A percentile compares a stretch with the other conserved stretches of the same genome.
Evolutionary conservation across 2,329 filamentous ascomycete genomes (phyloP).

Genomic region (Aureobasidium sp.): DNA sequence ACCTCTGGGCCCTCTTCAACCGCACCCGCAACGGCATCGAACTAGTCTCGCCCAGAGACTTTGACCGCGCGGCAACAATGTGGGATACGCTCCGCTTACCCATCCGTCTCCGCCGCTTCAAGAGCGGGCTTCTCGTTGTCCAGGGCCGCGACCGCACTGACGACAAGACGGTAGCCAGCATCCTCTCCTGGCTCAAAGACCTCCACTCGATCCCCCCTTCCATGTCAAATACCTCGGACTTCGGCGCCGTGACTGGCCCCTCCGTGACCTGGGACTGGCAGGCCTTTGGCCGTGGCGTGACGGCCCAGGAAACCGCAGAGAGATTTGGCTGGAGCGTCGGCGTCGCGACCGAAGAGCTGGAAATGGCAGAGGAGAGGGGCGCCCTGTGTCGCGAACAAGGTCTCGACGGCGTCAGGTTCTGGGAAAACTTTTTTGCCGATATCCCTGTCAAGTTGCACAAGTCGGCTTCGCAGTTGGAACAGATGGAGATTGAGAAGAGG

Average conservation of each 20-base stretch:
- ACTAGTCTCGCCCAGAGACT: constrained; percentile 83
- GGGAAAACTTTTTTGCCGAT: constrained; percentile 59
- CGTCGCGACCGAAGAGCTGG: constrained; percentile 87
- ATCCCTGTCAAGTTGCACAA: constrained; percentile 10
- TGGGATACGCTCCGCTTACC: constrained; percentile 87
- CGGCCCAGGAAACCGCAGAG: constrained; percentile 81
- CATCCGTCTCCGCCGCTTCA: constrained; percentile 80
- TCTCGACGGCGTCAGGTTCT: constrained; percentile 85
- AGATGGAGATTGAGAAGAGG: constrained; percentile 8
- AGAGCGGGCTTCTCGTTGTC: constrained; percentile 88
- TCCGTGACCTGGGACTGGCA: constrained; percentile 63
- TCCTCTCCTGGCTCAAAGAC: constrained; percentile 73
- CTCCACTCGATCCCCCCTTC: constrained; percentile 42
- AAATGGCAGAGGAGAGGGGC: constrained; percentile 93
- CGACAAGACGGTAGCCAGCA: constrained; percentile 72
- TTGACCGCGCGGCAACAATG: constrained; percentile 78
- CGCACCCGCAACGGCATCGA: constrained; percentile 88
- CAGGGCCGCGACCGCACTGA: constrained; percentile 84
- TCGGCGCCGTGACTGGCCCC: constrained; percentile 8
- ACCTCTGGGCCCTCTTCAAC: constrained; percentile 94
- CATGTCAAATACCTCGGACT: constrained; percentile 44
- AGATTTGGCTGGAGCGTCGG: constrained; percentile 95
- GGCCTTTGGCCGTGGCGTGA: constrained; percentile 75
- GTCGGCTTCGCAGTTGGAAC: constrained; percentile 6
- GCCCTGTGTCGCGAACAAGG: constrained; percentile 84